A percentile compares a stretch with the other conserved stretches of the same genome.
phyloP scores from a whole-genome alignment of 345 rosid species.

The Acer negundo region DNA sequence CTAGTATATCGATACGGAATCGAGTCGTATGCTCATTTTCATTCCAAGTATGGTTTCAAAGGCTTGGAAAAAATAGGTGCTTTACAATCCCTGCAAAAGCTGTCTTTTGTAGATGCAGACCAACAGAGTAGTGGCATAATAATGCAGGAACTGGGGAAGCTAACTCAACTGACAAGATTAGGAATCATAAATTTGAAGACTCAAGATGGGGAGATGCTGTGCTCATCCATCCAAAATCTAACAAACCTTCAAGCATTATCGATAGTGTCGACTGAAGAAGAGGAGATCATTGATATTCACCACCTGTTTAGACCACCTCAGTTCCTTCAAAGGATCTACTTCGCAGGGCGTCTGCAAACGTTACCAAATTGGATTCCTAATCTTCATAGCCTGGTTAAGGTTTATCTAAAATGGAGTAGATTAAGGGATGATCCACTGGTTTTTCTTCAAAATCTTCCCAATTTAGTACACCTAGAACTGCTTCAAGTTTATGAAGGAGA shows the following conservation, averaged over 20 bases:
- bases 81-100: conserved; percentile 42
- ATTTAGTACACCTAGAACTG: conserved; percentile 35
- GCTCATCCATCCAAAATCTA: conserved; percentile 31
- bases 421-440: conserved; percentile 30
- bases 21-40: conserved; percentile 23
- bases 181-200: conserved; percentile 38
- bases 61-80: conserved; percentile 28
- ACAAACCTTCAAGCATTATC: conserved; percentile 34
- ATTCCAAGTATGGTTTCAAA: conserved; percentile 34
- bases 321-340: conserved; percentile 34
- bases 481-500: conserved; percentile 33
- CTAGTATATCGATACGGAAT: conserved; percentile 38
- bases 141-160: conserved; percentile 39
- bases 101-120: conserved; percentile 37
- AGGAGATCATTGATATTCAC: conserved; percentile 28
- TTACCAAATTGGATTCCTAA: conserved; percentile 34
- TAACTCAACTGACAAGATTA: conserved; percentile 39
- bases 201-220: conserved; percentile 39
- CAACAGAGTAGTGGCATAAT: conserved; percentile 1
- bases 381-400: conserved; percentile 25
- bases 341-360: conserved; percentile 29
- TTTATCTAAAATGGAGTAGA: conserved; percentile 24
- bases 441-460: conserved; percentile 34
- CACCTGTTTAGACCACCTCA: conserved; percentile 30
- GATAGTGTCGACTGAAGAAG: conserved; percentile 16